Evolutionary conservation across 345 rosid species (phyloP).

Genomic region (Rhizophora apiculata): DNA sequence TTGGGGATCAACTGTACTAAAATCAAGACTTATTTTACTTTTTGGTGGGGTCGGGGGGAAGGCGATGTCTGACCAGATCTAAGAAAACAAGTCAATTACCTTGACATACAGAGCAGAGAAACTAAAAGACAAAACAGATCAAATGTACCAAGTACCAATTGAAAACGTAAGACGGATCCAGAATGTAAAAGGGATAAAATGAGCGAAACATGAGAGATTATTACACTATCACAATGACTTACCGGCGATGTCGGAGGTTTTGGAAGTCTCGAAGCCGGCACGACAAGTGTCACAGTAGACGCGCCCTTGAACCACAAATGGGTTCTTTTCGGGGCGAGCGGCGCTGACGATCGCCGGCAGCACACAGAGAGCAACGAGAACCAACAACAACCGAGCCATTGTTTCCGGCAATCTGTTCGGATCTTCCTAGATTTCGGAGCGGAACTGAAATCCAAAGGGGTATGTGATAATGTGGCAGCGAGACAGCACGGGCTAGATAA

Average conservation of each 20-base stretch:
- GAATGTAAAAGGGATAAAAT: too few relatives aligned
- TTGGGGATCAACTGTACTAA: too few relatives aligned
- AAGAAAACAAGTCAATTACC: too few relatives aligned
- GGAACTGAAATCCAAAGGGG: not conserved
- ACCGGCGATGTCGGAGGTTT: conserved; percentile 65
- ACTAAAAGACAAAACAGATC: too few relatives aligned
- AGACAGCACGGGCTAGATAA: not conserved
- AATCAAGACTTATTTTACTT: too few relatives aligned
- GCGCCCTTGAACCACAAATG: conserved; percentile 50
- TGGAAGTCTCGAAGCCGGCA: conserved; percentile 84
- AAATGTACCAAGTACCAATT: too few relatives aligned
- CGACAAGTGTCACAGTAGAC: conserved; percentile 84
- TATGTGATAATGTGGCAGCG: too few relatives aligned
- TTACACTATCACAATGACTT: not conserved
- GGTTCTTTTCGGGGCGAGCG: conserved; percentile 29
- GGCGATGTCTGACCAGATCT: too few relatives aligned
- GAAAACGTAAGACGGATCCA: too few relatives aligned
- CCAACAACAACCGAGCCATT: conserved; percentile 47
- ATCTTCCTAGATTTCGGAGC: not conserved
- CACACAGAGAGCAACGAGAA: conserved; percentile 54
- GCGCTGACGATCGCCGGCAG: conserved; percentile 52
- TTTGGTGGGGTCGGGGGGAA: too few relatives aligned
- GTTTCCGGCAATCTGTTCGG: not conserved
- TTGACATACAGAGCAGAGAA: too few relatives aligned
- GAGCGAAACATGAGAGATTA: too few relatives aligned